Percentiles rank a stretch among this genome's conserved stretches.
These are phyloP conservation scores for Pneumocystis murina DNA, from an alignment of 1,139 yeast genomes.

Conservation along the genomic window DNA sequence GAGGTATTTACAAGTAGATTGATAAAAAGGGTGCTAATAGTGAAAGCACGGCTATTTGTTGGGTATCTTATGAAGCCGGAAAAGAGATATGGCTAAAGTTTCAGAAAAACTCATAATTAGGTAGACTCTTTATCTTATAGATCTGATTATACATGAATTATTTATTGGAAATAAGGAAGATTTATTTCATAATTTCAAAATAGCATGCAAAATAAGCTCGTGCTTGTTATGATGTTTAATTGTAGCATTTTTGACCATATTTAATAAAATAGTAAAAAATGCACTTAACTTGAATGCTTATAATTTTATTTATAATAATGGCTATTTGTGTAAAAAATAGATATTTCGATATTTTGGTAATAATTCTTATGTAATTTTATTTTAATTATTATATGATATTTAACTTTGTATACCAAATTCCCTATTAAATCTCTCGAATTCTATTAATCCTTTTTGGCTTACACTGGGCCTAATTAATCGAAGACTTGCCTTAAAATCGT, in stretches of 20 bases:
- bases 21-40: not conserved
- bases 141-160: not conserved
- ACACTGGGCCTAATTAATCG: constrained; percentile 85
- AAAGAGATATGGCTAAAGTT: constrained; percentile 3
- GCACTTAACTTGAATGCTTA: not conserved
- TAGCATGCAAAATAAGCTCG: not conserved
- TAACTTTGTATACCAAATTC: constrained; percentile 3
- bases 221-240: not conserved
- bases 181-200: not conserved
- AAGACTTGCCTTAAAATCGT: constrained; percentile 66
- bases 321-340: not conserved
- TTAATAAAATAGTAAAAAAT: not conserved
- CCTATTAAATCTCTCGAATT: constrained; percentile 66
- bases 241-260: not conserved
- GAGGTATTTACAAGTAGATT: not conserved
- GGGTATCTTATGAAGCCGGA: constrained; percentile 78
- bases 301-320: not conserved
- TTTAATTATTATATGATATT: not conserved
- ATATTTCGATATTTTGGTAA: not conserved
- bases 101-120: not conserved
- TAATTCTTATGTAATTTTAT: not conserved
- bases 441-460: constrained; percentile 60
- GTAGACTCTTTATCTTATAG: not conserved
- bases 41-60: constrained; percentile 80
- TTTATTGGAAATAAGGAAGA: not conserved